Evolutionary conservation across 2,329 filamentous ascomycete species (phyloP).

Genomic region (Sporothrix globosa): DNA sequence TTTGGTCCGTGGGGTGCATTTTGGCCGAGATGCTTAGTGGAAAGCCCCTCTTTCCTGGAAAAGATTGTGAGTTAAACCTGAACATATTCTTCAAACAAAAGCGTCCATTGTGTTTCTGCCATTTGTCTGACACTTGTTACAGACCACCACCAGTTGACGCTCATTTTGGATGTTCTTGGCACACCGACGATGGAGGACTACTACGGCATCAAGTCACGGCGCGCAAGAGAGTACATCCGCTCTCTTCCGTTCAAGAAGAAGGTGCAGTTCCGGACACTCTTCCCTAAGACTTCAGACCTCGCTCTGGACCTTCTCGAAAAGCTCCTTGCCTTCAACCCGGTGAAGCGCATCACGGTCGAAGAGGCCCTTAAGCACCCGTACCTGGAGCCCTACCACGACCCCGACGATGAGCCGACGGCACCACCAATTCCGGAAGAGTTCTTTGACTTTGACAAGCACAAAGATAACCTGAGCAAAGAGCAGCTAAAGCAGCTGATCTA

Average conservation of each 20-base stretch:
- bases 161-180: slow-evolving; percentile 95
- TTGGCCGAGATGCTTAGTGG: slow-evolving; percentile 98
- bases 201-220: slow-evolving; percentile 98
- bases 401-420: slow-evolving; percentile 95
- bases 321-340: slow-evolving; percentile 94
- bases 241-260: slow-evolving; percentile 99
- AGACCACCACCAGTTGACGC: slow-evolving; percentile 97
- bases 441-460: slow-evolving; percentile 99
- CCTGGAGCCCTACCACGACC: slow-evolving; percentile 97
- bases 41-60: slow-evolving; percentile 96
- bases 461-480: slow-evolving; percentile 97
- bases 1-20: slow-evolving; percentile 98
- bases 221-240: slow-evolving; percentile 96
- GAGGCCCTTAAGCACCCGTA: slow-evolving; percentile 97
- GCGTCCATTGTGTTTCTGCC: not conserved
- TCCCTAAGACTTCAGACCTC: slow-evolving; percentile 98
- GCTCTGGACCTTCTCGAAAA: slow-evolving; percentile 94
- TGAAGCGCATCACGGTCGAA: slow-evolving; percentile 97
- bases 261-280: slow-evolving; percentile 94
- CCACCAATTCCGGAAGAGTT: slow-evolving; percentile 97
- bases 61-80: slow-evolving; percentile 74
- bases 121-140: not conserved
- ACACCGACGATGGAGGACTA: slow-evolving; percentile 99
- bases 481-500: slow-evolving; percentile 97
- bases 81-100: not conserved